Evolutionary conservation across 495 filamentous ascomycete genomes (phyloP).

Genomic region (Penicillium diatomitis): DNA sequence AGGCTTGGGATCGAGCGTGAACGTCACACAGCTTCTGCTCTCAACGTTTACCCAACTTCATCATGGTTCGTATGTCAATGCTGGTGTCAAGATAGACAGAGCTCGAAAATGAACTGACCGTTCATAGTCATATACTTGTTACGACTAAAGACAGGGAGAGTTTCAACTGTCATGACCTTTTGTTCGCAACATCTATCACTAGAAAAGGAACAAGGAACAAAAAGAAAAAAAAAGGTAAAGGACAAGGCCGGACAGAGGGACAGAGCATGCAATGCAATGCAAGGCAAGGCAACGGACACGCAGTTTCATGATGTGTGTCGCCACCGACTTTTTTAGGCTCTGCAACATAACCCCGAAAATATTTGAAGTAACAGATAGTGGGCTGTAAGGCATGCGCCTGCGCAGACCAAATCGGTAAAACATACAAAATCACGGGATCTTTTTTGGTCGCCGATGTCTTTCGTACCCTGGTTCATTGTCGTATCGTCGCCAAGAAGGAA

Average conservation of each 20-base stretch:
- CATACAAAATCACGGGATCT: constrained; percentile 12
- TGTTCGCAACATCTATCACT: constrained; percentile 37
- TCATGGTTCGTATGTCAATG: no score
- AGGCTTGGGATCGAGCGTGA: no score
- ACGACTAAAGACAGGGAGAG: neutral
- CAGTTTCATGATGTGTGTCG: constrained; percentile 25
- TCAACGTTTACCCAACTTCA: no score
- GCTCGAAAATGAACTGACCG: no score
- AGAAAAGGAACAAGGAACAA: constrained; percentile 20
- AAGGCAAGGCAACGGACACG: constrained; percentile 19
- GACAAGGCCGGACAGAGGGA: constrained; percentile 17
- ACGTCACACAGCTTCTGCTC: no score
- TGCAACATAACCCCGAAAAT: constrained; percentile 12
- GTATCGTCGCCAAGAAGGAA: constrained; percentile 9
- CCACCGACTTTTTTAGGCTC: constrained; percentile 24
- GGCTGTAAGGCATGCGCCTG: constrained; percentile 4
- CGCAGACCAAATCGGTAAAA: constrained; percentile 8
- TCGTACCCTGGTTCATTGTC: constrained; percentile 20
- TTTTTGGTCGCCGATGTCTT: constrained; percentile 14
- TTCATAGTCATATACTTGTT: no score
- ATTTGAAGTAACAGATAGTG: constrained; percentile 16
- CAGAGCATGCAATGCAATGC: constrained; percentile 19
- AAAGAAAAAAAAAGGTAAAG: constrained; percentile 33
- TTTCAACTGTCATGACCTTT: constrained; percentile 36
- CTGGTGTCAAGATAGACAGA: no score